Percentiles rank a stretch among this genome's conserved stretches.
These are phyloP conservation scores for Hanseniaspora nectarophila DNA, from an alignment of 805 yeast species.

Conservation along the genomic window DNA sequence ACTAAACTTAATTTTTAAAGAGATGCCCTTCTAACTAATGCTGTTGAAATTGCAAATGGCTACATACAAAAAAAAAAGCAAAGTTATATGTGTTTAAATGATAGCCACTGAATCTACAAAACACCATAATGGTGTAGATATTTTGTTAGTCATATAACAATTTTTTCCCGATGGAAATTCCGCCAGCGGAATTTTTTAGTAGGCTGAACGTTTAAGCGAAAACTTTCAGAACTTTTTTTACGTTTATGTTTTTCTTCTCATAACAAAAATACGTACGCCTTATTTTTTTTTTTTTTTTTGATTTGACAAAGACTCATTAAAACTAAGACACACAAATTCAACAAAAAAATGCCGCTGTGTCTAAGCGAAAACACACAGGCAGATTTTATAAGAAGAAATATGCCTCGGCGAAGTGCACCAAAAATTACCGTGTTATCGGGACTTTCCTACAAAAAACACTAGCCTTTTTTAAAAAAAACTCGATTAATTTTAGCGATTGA, in stretches of 20 bases:
- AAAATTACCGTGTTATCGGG: neutral
- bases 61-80: no score
- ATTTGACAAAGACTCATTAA: neutral
- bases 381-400: neutral
- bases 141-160: neutral
- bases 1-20: no score
- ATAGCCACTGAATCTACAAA: no score
- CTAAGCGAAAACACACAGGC: neutral
- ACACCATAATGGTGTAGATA: no score
- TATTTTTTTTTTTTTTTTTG: neutral
- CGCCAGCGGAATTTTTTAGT: neutral
- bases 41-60: no score
- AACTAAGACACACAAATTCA: neutral
- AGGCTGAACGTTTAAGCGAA: no score
- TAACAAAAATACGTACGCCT: no score
- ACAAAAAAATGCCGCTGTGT: neutral
- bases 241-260: no score
- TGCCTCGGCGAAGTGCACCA: neutral
- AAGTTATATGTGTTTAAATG: no score
- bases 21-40: no score
- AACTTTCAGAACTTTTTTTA: no score
- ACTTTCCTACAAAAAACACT: neutral
- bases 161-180: neutral
- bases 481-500: neutral
- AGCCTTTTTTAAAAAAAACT: neutral